Evolutionary conservation across 2,329 filamentous ascomycete genomes (phyloP), one percentile per base, ranked within the genome.

Genomic region (Neopestalotiopsis sp.): DNA sequence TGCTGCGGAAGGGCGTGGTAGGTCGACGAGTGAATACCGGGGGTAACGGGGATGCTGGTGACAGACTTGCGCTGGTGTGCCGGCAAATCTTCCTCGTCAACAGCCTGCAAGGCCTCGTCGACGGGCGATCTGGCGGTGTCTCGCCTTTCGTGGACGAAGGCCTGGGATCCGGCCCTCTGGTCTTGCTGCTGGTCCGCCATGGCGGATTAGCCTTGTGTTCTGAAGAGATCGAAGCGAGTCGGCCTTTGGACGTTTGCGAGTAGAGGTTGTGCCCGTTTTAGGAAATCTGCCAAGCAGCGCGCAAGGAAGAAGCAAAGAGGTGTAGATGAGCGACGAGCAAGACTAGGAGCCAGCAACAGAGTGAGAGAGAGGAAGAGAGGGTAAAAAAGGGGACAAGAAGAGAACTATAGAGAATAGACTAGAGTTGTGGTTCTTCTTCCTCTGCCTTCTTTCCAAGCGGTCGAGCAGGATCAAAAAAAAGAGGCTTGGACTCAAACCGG

Each of bases 31-130:
- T 73, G 70, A 63, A 83, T 81, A 42, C 77, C 81, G 4, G 82
- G 81, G 4, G 82, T 83, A 20, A 83, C 81, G n/a, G 81, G 81
- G 32, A 83, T 76, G 30, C 75, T 72, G 45, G 72, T 80, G 69
- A 80, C 72, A 3, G 78, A 76, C 2, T 73, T 58, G 45, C 78
- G 78, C 67, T 79, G 67, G 70, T 83, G 80, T 20, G 80, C 76
- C 5, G 79, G 79, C 12, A 81, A 75, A 5, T 65, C 61, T 20
- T 69, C 67, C n/a, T 75, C 70, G n/a, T 73, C 70, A 4, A 73
- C 73, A 5, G 71, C 70, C 49, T 67, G 42, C 45, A 14, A 12
- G 7, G 59, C 63, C 56, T 69, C 68, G 17, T 38, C n/a, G 17
- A 13, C 30, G 24, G 73, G 71, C 14, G 71, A 74, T 24, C 67